Percentiles rank a stretch among this genome's conserved stretches.
phyloP scores from a whole-genome alignment of 768 basidiomycete species.

The Termitomyces sp. region DNA sequence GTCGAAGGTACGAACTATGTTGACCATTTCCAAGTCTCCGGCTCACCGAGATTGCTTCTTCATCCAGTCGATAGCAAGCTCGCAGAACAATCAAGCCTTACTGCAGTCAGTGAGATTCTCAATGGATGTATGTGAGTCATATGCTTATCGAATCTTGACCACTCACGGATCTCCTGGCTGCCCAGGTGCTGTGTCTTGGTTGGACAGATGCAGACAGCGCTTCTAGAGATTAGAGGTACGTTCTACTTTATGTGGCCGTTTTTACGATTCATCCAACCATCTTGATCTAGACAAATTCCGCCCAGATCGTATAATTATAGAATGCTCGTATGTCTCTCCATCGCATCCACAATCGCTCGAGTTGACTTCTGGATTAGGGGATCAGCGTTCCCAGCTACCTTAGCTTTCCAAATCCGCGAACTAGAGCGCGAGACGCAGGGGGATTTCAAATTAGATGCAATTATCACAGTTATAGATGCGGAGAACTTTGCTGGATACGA shows the following conservation, averaged over 20 bases:
- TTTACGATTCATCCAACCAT: neutral
- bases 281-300: constrained; percentile 60
- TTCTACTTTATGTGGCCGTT: neutral
- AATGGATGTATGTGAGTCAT: constrained; percentile 89
- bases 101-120: constrained; percentile 89
- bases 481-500: constrained; percentile 94
- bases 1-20: constrained; percentile 58
- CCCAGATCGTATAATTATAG: constrained; percentile 92
- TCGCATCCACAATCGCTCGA: neutral
- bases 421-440: constrained; percentile 73
- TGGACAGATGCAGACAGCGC: constrained; percentile 89
- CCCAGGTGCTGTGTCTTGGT: constrained; percentile 89
- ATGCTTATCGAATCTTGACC: neutral
- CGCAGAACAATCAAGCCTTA: constrained; percentile 75
- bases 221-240: constrained; percentile 80
- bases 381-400: constrained; percentile 92
- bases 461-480: constrained; percentile 87
- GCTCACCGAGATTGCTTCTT: neutral
- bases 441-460: constrained; percentile 83
- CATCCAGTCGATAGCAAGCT: constrained; percentile 83
- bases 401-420: constrained; percentile 92
- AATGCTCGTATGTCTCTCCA: constrained; percentile 70
- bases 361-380: constrained; percentile 47
- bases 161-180: neutral
- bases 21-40: neutral